Base-by-base conservation (phyloP, 768 basidiomycete species). In the Russula griseocarnosa region DNA sequence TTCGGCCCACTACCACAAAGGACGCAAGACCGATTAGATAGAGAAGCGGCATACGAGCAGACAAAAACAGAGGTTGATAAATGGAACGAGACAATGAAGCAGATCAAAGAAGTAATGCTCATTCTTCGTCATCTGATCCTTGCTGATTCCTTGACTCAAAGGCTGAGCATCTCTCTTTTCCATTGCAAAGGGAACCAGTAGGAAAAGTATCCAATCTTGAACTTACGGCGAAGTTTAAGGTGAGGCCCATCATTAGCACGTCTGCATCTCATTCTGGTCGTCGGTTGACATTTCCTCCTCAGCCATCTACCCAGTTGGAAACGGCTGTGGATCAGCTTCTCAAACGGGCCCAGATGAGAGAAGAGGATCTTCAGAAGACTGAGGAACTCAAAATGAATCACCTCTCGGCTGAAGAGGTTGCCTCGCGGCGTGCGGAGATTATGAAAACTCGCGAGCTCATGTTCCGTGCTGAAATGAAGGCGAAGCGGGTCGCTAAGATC, bases 21-120 rank as follows among this genome's bases (percentile, higher is more conserved):
- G 36, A 83, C 87, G 0, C 92, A 97, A 73, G 94, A 97, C 65
- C 87, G 90, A 50, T 77, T 98, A 0, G 93, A 97, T 69, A 86
- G 96, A 55, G 87, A 94, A 72, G 96, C 94, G 9, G 96, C 96
- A 0, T 97, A 96, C 72, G 94, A 94, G 70, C 83, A 90, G 74
- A 98, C 95, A 5, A 93, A 92, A 72, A 82, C 84, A 66, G 95
- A 98, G 73, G 88, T 96, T 2, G 85, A 90, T 67, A 97, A 96
- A 78, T 98, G 96, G 97, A 84, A 84, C 30, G 86, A 84, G 6
- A 91, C 92, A 3, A 96, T 98, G 88, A 91, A 90, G 74, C 83
- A 84, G 24, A 94, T 99, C 68, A 87, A 88, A 67, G 92, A 98
- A 78, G 92, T 90, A 58, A 79, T 55, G 63, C 32, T 22, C 5